A percentile compares a stretch with the other conserved stretches of the same genome.
phyloP scores from a whole-genome alignment of 2,329 filamentous ascomycete genomes.

The Sporothrix sp. region DNA sequence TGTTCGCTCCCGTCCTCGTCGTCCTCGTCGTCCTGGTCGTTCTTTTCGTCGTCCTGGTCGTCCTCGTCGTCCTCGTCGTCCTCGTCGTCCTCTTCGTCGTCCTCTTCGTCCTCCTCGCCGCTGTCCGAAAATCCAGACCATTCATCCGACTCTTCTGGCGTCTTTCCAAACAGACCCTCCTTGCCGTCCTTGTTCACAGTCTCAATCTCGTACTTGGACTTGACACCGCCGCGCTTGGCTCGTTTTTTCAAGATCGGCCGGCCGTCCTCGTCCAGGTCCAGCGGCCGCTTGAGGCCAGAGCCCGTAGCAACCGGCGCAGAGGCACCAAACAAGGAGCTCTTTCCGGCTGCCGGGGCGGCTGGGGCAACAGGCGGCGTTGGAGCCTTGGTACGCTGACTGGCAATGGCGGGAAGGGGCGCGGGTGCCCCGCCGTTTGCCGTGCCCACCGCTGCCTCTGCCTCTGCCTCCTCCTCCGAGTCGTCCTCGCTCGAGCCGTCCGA shows the following conservation, averaged over 20 bases:
- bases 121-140: slow-evolving; percentile 53
- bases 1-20: slow-evolving; percentile 23
- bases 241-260: slow-evolving; percentile 74
- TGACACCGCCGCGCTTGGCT: slow-evolving; percentile 58
- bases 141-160: slow-evolving; percentile 33
- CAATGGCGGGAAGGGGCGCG: not conserved
- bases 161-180: too few relatives aligned
- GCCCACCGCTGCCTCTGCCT: not conserved
- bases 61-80: slow-evolving; percentile 22
- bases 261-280: slow-evolving; percentile 71
- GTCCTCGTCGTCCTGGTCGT: slow-evolving; percentile 20
- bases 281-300: slow-evolving; percentile 74
- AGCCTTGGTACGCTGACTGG: too few relatives aligned
- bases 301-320: slow-evolving; percentile 37
- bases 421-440: not conserved
- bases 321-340: slow-evolving; percentile 12
- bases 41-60: slow-evolving; percentile 26
- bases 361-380: not conserved
- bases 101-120: slow-evolving; percentile 22
- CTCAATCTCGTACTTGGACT: slow-evolving; percentile 61
- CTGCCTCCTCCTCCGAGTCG: slow-evolving; percentile 19
- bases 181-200: slow-evolving; percentile 24
- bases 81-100: slow-evolving; percentile 25
- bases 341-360: not conserved
- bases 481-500: slow-evolving; percentile 26